Base-by-base conservation (phyloP, 768 basidiomycete species). In the Leccinum subtestaceum region DNA sequence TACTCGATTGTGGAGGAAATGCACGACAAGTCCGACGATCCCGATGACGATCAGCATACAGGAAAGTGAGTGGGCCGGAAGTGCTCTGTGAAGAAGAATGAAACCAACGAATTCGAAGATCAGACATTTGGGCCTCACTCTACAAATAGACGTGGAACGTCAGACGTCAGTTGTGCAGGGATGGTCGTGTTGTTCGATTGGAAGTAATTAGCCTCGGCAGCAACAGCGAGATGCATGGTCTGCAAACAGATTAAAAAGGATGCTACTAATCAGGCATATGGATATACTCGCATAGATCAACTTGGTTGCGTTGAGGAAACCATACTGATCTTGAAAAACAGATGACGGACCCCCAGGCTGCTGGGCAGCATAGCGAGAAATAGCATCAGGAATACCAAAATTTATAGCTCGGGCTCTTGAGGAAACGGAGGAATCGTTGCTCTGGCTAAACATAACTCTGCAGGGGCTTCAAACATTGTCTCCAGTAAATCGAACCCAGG, bases 171-270 rank as follows among this genome's bases (percentile, higher is more conserved):
- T 31, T 67, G 57, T 7, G 80, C 80, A 13, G 71, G 55, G 6
- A 84, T 60, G 0, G 77, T 74, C 5, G 60, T 53, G 56, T 82
- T 78, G 6, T 65, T 56, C 2, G 70, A 57, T 7, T 84, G 67
- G 63, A 88, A 89, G 65, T 86, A 90, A n/a, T 82, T 77, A 1
- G 78, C 75, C 63, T 81, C 80, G 0, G 87, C 86, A 8, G 79
- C 72, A 4, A 86, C 60, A 4, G 86, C 74, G 12, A 90, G 80
- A 68, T 88, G 79, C 57, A 78, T 80, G 0, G 81, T 84, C 88
- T 83, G 55, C 69, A 56, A 17, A 50, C 25, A 15, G 1, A 15
- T 65, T 25, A 50, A 43, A 31, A 58, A 25, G 2, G 15, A 10
- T 40, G 3, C 17, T 1, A n/a, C 17, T 13, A 34, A 2, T 17